Evolutionary conservation across 306 rosid species (phyloP).

Genomic region (Hippophae rhamnoides): DNA sequence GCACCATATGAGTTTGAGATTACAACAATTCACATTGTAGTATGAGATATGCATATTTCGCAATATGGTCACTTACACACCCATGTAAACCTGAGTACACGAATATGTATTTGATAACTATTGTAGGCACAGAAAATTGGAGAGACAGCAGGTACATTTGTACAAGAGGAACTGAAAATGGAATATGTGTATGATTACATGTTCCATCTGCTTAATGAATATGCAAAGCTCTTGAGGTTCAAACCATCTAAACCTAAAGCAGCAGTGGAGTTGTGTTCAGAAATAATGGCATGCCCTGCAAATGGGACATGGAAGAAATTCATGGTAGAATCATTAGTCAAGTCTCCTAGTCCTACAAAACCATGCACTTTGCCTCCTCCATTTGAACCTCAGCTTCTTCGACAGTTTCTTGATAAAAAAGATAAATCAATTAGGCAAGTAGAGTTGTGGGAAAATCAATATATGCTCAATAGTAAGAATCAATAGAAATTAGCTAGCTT

Average conservation of each 20-base stretch:
- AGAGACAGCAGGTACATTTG: constrained; percentile 23
- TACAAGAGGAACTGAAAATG: constrained; percentile 33
- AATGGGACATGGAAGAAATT: constrained; percentile 17
- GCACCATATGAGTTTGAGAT: too few species aligned
- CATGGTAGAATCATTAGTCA: constrained; percentile 24
- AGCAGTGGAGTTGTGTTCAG: constrained; percentile 20
- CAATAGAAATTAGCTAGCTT: too few species aligned
- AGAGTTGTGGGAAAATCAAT: too few species aligned
- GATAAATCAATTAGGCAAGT: too few species aligned
- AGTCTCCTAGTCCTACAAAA: constrained; percentile 19
- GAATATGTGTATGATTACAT: constrained; percentile 31
- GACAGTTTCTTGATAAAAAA: too few species aligned
- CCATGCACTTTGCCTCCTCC: constrained; percentile 16
- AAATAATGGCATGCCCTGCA: constrained; percentile 20
- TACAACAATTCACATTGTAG: too few species aligned
- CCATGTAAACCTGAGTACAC: too few species aligned
- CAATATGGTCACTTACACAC: too few species aligned
- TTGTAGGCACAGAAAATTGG: constrained; percentile 28
- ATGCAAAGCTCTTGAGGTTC: constrained; percentile 20
- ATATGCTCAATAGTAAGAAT: too few species aligned
- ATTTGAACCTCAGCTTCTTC: too few species aligned
- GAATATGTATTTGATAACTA: too few species aligned
- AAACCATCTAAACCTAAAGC: constrained; percentile 19
- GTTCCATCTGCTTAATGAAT: constrained; percentile 24
- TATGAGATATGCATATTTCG: too few species aligned